These are phyloP conservation scores for Phytophthora pluvialis DNA, from an alignment of 352 stramenopile genomes.

Conservation along the genomic window DNA sequence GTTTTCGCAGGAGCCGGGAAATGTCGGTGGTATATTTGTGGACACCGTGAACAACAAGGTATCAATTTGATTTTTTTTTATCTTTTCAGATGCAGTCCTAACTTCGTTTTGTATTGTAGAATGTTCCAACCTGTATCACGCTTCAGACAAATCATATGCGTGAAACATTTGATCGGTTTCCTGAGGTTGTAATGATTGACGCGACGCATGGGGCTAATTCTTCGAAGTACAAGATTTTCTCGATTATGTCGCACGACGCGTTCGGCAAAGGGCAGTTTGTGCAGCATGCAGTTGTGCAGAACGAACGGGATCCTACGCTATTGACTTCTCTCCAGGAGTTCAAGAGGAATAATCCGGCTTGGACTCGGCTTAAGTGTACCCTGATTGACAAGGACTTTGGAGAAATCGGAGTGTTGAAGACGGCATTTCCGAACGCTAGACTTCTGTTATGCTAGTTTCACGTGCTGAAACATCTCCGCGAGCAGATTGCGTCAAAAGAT, in stretches of 20 bases:
- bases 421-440: slow-evolving; percentile 7
- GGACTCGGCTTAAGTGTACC: too few species aligned
- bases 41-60: too few species aligned
- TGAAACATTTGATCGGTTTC: too few species aligned
- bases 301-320: slow-evolving; percentile 17
- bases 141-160: too few species aligned
- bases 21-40: too few species aligned
- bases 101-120: too few species aligned
- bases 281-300: slow-evolving; percentile 24
- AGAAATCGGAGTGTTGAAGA: slow-evolving; percentile 18
- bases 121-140: too few species aligned
- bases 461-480: slow-evolving; percentile 26
- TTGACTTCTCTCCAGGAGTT: slow-evolving; percentile 22
- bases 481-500: slow-evolving; percentile 12
- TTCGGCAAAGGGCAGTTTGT: slow-evolving; percentile 36
- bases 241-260: slow-evolving; percentile 20
- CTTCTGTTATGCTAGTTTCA: slow-evolving; percentile 37
- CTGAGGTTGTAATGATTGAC: slow-evolving; percentile 30
- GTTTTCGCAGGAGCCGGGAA: too few species aligned
- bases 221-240: slow-evolving; percentile 33
- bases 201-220: slow-evolving; percentile 27
- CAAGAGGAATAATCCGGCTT: slow-evolving; percentile 28
- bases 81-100: too few species aligned
- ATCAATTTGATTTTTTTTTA: too few species aligned
- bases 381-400: slow-evolving; percentile 43